Base-by-base conservation (phyloP, 768 basidiomycete genomes). In the Tylopilus balloui region DNA sequence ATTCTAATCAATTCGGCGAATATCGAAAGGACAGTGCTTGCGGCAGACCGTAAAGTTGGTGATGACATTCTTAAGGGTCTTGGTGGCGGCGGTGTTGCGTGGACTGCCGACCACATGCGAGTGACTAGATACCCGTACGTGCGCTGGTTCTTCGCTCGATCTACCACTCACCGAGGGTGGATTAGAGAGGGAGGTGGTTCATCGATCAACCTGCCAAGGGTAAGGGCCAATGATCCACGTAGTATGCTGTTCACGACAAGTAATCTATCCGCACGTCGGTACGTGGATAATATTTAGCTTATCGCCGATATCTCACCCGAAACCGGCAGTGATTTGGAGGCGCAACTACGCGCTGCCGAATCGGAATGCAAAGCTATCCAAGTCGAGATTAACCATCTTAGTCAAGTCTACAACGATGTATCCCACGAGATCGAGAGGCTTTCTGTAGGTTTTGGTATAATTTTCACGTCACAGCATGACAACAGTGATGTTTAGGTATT, bases 21-120 rank as follows among this genome's bases (percentile, higher is more conserved):
- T 38, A 88, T 96, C 42, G 96, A 99, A 66, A 72, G 76, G 14
- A 78, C 75, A 3, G 66, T 92, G 9, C 74, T 98, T 19, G 81
- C 86, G 0, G 61, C 58, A 3, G 79, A 71, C 9, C 89, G 92
- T 69, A 63, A 60, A 0, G 78, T 83, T 31, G 93, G 80, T 1
- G 81, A 92, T 51, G 54, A 70, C 1, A 67, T 77, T 21, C 69
- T 87, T 34, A 55, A 60, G 47, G 47, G 61, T 21, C 58, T 81
- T 21, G 58, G 65, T 7, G 65, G 73, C 20, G 78, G 78, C n/a
- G 83, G 84, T 8, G 63, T 64, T 10, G 85, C 81, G 5, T 84
- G 81, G 80, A 77, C 83, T 5, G 72, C 71, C 1, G 87, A 90
- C 57, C 63, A 66, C 11, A 86, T 83, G 69, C 66, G 67, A 17